phyloP scores from a whole-genome alignment of 306 rosid genomes.

The Castanopsis chinensis region DNA sequence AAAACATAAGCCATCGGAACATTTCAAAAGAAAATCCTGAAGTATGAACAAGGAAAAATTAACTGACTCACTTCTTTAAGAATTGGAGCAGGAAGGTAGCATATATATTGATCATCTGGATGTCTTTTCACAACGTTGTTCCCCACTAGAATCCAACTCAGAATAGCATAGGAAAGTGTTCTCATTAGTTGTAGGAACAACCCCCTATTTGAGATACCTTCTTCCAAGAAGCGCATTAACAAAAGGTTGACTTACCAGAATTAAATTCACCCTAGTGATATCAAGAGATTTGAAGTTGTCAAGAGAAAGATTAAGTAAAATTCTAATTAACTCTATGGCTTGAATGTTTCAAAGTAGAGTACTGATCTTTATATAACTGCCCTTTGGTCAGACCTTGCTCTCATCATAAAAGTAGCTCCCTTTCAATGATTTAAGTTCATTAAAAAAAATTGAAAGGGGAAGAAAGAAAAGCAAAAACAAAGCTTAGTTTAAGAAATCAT shows the following conservation, averaged over 20 bases:
- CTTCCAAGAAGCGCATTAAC: constrained; percentile 96
- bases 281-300: constrained; percentile 10
- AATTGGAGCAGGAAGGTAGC: constrained; percentile 93
- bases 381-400: background rate
- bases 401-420: background rate
- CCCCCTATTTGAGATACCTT: constrained; percentile 87
- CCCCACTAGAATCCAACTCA: constrained; percentile 45
- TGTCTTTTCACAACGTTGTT: constrained; percentile 68
- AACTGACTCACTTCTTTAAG: constrained; percentile 70
- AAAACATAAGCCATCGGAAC: background rate
- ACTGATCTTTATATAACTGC: background rate
- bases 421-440: background rate
- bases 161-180: constrained; percentile 75
- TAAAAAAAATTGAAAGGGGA: background rate
- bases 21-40: constrained; percentile 2
- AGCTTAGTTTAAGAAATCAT: background rate
- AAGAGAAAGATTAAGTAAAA: constrained; percentile 27
- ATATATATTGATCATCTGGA: constrained; percentile 90
- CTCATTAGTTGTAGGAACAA: constrained; percentile 97
- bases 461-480: background rate
- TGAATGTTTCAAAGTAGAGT: background rate
- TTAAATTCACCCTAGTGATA: constrained; percentile 85
- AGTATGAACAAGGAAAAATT: background rate
- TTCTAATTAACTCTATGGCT: constrained; percentile 5
- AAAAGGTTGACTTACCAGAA: constrained; percentile 91